These are phyloP conservation scores for Neonectria faginata DNA, from an alignment of 2,329 filamentous ascomycete genomes.

Conservation along the genomic window DNA sequence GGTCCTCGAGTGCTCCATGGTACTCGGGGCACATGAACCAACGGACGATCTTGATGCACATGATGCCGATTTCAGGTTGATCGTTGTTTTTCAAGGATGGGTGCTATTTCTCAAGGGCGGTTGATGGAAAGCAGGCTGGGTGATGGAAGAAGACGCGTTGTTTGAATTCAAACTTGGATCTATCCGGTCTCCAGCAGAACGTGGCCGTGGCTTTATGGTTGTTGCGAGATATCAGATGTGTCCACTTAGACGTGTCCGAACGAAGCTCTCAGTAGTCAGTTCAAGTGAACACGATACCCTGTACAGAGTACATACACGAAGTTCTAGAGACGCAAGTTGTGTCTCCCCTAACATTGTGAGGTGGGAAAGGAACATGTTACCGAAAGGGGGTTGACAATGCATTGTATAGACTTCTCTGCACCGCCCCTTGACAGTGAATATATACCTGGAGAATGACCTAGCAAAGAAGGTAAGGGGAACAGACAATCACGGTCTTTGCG, in stretches of 20 bases:
- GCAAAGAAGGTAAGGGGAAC: neutral
- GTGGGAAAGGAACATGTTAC: neutral
- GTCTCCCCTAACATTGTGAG: neutral
- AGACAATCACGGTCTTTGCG: too few species aligned
- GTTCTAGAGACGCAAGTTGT: neutral
- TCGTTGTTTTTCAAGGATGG: neutral
- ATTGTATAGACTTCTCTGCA: neutral
- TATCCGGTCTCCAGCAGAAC: neutral
- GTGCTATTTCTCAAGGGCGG: too few species aligned
- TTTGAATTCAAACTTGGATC: neutral
- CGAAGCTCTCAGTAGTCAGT: neutral
- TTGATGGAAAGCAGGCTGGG: neutral
- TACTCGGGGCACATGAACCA: constrained; percentile 34
- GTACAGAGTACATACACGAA: neutral
- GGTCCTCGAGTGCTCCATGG: neutral
- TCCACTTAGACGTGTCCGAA: neutral
- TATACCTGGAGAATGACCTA: neutral
- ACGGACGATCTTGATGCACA: constrained; percentile 32
- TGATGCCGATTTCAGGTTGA: constrained; percentile 3
- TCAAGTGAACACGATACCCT: neutral
- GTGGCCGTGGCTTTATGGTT: neutral
- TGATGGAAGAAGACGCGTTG: neutral
- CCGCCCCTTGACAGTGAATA: neutral
- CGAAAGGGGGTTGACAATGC: neutral
- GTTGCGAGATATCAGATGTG: neutral